phyloP scores from a whole-genome alignment of 768 basidiomycete species.

The Tylopilus balloui region DNA sequence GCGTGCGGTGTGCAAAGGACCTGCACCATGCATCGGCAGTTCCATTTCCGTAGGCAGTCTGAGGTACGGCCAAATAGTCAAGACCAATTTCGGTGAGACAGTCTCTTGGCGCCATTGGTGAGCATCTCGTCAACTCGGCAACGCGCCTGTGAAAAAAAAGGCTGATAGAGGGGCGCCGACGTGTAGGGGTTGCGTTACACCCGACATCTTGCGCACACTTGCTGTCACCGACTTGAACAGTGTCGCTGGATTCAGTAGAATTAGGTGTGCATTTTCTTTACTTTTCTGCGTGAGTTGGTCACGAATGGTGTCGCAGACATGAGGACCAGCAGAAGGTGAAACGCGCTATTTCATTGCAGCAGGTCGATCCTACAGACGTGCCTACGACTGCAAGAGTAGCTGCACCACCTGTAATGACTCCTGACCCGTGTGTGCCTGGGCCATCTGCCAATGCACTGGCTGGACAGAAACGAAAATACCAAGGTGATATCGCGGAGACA shows the following conservation, averaged over 20 bases:
- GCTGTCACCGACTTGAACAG: constrained; percentile 39
- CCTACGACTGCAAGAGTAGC: constrained; percentile 41
- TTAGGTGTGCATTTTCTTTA: constrained; percentile 39
- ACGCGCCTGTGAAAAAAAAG: constrained; percentile 12
- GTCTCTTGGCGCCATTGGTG: constrained; percentile 80
- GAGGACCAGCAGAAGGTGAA: constrained; percentile 63
- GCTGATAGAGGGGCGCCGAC: constrained; percentile 11
- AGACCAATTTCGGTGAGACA: constrained; percentile 50
- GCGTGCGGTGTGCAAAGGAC: constrained; percentile 65
- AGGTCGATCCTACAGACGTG: constrained; percentile 55
- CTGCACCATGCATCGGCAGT: constrained; percentile 53
- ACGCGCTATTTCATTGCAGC: constrained; percentile 49
- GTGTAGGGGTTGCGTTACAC: constrained; percentile 68
- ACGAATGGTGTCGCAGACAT: constrained; percentile 32
- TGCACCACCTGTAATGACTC: neutral
- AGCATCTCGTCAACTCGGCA: constrained; percentile 16
- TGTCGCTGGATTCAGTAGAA: constrained; percentile 47
- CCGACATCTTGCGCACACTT: constrained; percentile 48
- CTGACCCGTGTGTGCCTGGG: constrained; percentile 10
- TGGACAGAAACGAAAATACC: constrained; percentile 44
- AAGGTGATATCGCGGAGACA: constrained; percentile 20
- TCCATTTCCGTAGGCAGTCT: constrained; percentile 51
- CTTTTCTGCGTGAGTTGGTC: neutral
- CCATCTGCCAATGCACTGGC: constrained; percentile 7
- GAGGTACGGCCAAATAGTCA: constrained; percentile 56